Evolutionary conservation across 202 grass and related monocot species (phyloP).

Genomic region (Panicum hallii): DNA sequence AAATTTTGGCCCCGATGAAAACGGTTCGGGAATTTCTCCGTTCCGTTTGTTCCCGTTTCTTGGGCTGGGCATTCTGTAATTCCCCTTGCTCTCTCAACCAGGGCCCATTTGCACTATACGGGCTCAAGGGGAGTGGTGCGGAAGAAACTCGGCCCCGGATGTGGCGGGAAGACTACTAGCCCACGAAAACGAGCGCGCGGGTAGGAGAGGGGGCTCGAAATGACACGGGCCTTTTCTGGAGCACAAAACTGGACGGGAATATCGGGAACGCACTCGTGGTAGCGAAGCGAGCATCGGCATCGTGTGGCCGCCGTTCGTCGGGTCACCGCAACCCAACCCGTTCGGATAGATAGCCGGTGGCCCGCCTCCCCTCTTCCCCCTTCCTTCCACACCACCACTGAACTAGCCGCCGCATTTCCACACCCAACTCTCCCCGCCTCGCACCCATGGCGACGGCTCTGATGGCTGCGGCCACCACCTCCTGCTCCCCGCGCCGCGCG

Average conservation of each 20-base stretch:
- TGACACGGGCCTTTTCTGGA: neutral
- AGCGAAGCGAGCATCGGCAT: slow-evolving; percentile 32
- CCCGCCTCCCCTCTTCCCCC: neutral
- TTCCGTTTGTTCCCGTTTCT: no score
- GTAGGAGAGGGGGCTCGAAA: neutral
- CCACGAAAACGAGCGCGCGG: no score
- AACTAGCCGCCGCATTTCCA: neutral
- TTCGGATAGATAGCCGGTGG: slow-evolving; percentile 56
- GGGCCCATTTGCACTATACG: no score
- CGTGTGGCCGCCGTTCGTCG: slow-evolving; percentile 42
- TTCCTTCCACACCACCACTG: slow-evolving; percentile 14
- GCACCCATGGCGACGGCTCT: slow-evolving; percentile 65
- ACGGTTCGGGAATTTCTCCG: no score
- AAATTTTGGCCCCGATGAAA: no score
- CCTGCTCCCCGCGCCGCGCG: slow-evolving; percentile 45
- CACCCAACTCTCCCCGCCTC: neutral
- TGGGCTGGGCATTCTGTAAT: no score
- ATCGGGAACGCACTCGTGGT: slow-evolving; percentile 16
- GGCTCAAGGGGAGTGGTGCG: no score
- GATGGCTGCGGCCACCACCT: slow-evolving; percentile 61
- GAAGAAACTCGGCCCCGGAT: no score
- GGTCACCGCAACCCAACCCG: slow-evolving; percentile 34
- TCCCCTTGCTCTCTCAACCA: no score
- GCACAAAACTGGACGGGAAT: neutral
- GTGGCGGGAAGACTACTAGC: no score